phyloP scores from a whole-genome alignment of 176 grass and related monocot species.

The Thinopyrum elongatum region DNA sequence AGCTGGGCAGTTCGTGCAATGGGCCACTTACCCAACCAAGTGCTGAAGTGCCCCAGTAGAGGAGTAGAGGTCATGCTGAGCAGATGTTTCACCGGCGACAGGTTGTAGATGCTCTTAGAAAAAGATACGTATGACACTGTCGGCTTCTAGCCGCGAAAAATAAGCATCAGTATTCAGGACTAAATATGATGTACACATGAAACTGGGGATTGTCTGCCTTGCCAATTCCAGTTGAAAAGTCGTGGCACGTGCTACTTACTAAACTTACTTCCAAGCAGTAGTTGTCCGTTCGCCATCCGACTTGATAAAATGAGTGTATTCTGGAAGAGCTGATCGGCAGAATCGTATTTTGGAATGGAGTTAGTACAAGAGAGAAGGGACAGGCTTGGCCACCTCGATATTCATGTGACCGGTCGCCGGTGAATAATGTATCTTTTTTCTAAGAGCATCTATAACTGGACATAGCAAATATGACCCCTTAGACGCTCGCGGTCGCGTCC shows the following conservation, averaged over 20 bases:
- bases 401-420: background rate
- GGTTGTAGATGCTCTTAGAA: too few relatives aligned
- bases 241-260: background rate
- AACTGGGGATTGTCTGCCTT: background rate
- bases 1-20: background rate
- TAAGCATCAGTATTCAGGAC: background rate
- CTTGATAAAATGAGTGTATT: background rate
- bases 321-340: background rate
- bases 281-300: background rate
- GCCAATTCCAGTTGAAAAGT: background rate
- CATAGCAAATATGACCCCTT: too few relatives aligned
- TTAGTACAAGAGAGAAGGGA: slow-evolving; percentile 2
- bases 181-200: background rate
- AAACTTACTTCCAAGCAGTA: background rate
- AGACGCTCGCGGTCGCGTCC: too few relatives aligned
- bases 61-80: too few relatives aligned
- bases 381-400: background rate
- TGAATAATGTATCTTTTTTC: background rate
- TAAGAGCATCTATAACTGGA: too few relatives aligned
- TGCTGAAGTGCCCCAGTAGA: too few relatives aligned
- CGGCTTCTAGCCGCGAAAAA: background rate
- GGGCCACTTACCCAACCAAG: background rate
- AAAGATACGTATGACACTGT: too few relatives aligned
- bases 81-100: too few relatives aligned
- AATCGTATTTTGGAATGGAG: background rate